phyloP scores from a whole-genome alignment of 768 basidiomycete species.

The Pleurotus tuoliensis region DNA sequence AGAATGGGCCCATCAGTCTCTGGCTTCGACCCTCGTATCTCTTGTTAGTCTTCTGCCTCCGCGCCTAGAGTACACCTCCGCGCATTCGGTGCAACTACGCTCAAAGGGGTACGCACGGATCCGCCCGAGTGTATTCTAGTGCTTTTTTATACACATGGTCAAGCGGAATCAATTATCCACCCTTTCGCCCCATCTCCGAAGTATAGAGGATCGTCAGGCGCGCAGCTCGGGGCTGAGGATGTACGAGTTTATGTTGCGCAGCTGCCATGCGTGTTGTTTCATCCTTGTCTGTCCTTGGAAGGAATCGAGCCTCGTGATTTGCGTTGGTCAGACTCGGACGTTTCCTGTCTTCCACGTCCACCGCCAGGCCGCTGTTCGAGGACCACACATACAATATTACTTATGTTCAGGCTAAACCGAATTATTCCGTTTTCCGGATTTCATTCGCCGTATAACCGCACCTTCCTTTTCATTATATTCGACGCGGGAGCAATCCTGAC shows the following conservation, averaged over 20 bases:
- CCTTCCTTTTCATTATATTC: too few species aligned
- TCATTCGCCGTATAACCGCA: too few species aligned
- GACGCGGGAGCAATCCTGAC: too few species aligned
- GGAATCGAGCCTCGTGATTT: too few species aligned
- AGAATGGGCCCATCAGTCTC: too few species aligned
- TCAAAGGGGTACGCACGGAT: background rate
- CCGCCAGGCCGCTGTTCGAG: too few species aligned
- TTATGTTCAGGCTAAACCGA: too few species aligned
- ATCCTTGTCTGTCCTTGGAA: background rate
- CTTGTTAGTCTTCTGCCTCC: background rate
- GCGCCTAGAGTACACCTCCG: background rate
- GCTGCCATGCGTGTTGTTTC: background rate
- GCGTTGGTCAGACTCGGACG: too few species aligned
- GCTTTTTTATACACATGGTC: background rate
- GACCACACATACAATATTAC: too few species aligned
- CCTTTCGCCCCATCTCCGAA: background rate
- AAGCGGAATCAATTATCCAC: background rate
- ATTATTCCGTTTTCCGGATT: too few species aligned
- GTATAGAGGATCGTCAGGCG: background rate
- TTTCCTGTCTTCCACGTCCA: too few species aligned
- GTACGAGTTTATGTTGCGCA: background rate
- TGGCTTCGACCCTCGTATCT: too few species aligned
- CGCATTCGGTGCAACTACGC: background rate
- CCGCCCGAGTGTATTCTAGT: background rate
- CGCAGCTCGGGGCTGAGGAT: background rate